Evolutionary conservation across 2,329 filamentous ascomycete genomes (phyloP).

Genomic region (Myriosclerotinia curreyana): DNA sequence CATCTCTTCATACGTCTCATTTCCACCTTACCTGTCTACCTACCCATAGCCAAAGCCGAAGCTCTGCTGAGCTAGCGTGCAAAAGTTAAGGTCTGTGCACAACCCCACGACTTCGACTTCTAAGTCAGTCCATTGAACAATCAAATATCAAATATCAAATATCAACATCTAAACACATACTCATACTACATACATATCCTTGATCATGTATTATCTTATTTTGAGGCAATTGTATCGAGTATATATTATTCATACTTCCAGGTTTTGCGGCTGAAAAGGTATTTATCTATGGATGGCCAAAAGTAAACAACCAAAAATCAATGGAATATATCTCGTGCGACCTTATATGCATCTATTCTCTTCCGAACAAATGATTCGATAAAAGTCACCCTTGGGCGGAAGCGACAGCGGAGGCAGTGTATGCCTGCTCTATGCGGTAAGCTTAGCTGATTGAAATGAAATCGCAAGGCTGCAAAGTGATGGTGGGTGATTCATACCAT

Average conservation of each 20-base stretch:
- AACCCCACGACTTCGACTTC: too few species aligned
- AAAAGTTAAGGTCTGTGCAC: too few species aligned
- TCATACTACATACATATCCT: neutral
- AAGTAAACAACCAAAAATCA: neutral
- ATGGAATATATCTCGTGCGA: slow-evolving; percentile 3
- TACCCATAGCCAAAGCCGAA: neutral
- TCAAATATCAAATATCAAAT: too few species aligned
- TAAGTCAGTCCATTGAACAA: too few species aligned
- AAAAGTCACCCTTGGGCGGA: neutral
- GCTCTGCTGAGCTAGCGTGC: too few species aligned
- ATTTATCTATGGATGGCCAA: too few species aligned
- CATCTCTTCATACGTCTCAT: neutral
- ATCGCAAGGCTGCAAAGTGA: slow-evolving; percentile 9
- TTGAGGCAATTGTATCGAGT: neutral
- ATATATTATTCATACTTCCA: neutral
- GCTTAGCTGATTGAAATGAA: neutral
- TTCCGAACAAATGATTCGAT: too few species aligned
- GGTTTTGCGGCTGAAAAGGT: slow-evolving; percentile 12
- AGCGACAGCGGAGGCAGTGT: slow-evolving; percentile 5
- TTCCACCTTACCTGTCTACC: neutral
- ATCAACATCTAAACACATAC: neutral
- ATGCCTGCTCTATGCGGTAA: slow-evolving; percentile 8
- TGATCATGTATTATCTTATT: neutral
- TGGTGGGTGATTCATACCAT: too few species aligned
- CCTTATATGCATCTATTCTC: slow-evolving; percentile 16